Evolutionary conservation across 331 rosid genomes (phyloP).

Genomic region (Prunus yedoensis): DNA sequence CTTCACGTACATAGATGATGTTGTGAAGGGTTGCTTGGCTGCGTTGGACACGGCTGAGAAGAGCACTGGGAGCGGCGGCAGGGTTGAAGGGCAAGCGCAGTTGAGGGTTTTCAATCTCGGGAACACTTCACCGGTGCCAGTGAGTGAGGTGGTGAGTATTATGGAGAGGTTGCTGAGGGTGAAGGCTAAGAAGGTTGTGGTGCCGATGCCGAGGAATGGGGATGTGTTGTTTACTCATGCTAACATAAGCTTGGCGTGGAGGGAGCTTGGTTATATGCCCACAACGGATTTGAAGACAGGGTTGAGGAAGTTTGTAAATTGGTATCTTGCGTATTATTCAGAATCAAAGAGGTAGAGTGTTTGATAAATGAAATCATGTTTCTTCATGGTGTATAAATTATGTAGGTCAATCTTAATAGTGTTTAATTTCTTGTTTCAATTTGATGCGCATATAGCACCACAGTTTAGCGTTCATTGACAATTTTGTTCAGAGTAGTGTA

Average conservation of each 20-base stretch:
- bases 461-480: too few species aligned
- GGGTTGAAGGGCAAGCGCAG: slow-evolving; percentile 27
- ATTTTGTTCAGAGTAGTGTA: too few species aligned
- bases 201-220: slow-evolving; percentile 31
- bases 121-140: slow-evolving; percentile 31
- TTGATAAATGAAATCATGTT: slow-evolving; percentile 9
- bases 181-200: slow-evolving; percentile 26
- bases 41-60: slow-evolving; percentile 35
- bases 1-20: slow-evolving; percentile 43
- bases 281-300: slow-evolving; percentile 37
- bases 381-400: neutral
- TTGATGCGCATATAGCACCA: too few species aligned
- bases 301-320: slow-evolving; percentile 40
- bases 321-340: slow-evolving; percentile 35
- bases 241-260: slow-evolving; percentile 29
- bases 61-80: slow-evolving; percentile 34
- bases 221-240: slow-evolving; percentile 41
- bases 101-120: slow-evolving; percentile 34
- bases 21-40: slow-evolving; percentile 40
- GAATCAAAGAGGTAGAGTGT: slow-evolving; percentile 5
- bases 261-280: slow-evolving; percentile 41
- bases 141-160: slow-evolving; percentile 27
- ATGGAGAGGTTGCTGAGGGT: slow-evolving; percentile 34
- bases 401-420: too few species aligned
- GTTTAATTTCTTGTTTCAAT: too few species aligned